A percentile compares a stretch with the other conserved stretches of the same genome.
These are phyloP conservation scores for Zygosaccharomyces bisporus DNA, from an alignment of 805 yeast species.

Conservation along the genomic window DNA sequence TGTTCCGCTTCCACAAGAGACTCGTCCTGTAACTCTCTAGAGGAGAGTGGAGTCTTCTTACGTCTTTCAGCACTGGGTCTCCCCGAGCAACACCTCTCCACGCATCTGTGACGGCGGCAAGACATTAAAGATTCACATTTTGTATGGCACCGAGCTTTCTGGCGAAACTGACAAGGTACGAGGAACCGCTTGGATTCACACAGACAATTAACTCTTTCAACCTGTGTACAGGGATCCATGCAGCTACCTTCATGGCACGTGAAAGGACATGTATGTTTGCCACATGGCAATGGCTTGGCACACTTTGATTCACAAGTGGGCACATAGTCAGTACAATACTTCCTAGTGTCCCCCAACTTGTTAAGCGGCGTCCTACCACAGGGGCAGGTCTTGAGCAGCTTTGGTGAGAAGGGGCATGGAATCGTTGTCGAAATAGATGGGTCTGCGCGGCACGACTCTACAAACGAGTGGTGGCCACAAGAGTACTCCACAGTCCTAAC, in stretches of 20 bases:
- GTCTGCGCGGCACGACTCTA: constrained; percentile 39
- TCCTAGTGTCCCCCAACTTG: constrained; percentile 42
- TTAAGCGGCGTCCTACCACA: constrained; percentile 65
- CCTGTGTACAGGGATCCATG: constrained; percentile 56
- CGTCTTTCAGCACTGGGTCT: constrained; percentile 54
- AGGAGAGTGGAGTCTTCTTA: constrained; percentile 42
- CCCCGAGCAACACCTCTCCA: constrained; percentile 61
- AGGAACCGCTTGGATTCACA: constrained; percentile 57
- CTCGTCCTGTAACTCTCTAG: constrained; percentile 43
- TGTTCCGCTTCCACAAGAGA: constrained; percentile 69
- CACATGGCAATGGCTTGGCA: constrained; percentile 62
- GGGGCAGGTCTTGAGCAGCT: constrained; percentile 58
- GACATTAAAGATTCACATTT: constrained; percentile 72
- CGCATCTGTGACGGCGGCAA: constrained; percentile 79
- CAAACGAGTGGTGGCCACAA: constrained; percentile 64
- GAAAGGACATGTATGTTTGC: constrained; percentile 62
- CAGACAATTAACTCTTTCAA: constrained; percentile 51
- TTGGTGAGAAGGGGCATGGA: constrained; percentile 64
- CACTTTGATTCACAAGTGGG: constrained; percentile 71
- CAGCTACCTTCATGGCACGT: constrained; percentile 79
- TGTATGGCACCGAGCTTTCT: constrained; percentile 58
- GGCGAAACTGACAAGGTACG: constrained; percentile 62
- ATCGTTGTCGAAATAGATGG: constrained; percentile 27
- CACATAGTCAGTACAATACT: constrained; percentile 67
- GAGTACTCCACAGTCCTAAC: constrained; percentile 48